Evolutionary conservation across 371 early-diverging fungal genomes (phyloP).

Genomic region (Mucor lusitanicus): DNA sequence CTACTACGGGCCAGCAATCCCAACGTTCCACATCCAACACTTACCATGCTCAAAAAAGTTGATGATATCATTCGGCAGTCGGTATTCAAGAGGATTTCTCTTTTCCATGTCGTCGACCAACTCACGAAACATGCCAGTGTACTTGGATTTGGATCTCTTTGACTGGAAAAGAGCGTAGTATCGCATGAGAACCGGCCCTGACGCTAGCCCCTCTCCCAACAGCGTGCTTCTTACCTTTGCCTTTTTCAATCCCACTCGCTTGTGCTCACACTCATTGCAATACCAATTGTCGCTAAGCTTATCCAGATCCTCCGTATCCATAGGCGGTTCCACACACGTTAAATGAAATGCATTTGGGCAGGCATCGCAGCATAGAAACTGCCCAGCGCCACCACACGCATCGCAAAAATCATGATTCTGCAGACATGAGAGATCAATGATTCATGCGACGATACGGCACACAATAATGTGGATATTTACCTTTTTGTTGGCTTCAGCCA

Average conservation of each 20-base stretch:
- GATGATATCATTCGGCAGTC: slow-evolving; percentile 49
- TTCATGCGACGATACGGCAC: background rate
- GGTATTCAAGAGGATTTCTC: slow-evolving; percentile 51
- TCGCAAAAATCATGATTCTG: slow-evolving; percentile 70
- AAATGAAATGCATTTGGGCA: slow-evolving; percentile 80
- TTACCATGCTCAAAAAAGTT: slow-evolving; percentile 59
- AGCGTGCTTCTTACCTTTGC: slow-evolving; percentile 21
- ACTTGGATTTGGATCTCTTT: background rate
- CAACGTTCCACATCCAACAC: background rate
- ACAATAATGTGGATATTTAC: background rate
- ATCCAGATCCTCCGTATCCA: slow-evolving; percentile 46
- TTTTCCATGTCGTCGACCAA: slow-evolving; percentile 41
- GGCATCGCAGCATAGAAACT: slow-evolving; percentile 73
- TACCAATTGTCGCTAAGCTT: slow-evolving; percentile 64
- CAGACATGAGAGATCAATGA: background rate
- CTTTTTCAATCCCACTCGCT: slow-evolving; percentile 19
- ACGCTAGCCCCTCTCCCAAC: too few relatives aligned
- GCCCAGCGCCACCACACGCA: slow-evolving; percentile 64
- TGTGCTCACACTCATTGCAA: slow-evolving; percentile 58
- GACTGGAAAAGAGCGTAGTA: background rate
- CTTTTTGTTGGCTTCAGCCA: background rate
- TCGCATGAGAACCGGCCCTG: background rate
- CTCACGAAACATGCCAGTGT: slow-evolving; percentile 33
- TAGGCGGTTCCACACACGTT: slow-evolving; percentile 71
- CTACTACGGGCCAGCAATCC: background rate